These are phyloP conservation scores for Thecamonas trahens DNA, from an alignment of 78 protist genomes.

Conservation along the genomic window DNA sequence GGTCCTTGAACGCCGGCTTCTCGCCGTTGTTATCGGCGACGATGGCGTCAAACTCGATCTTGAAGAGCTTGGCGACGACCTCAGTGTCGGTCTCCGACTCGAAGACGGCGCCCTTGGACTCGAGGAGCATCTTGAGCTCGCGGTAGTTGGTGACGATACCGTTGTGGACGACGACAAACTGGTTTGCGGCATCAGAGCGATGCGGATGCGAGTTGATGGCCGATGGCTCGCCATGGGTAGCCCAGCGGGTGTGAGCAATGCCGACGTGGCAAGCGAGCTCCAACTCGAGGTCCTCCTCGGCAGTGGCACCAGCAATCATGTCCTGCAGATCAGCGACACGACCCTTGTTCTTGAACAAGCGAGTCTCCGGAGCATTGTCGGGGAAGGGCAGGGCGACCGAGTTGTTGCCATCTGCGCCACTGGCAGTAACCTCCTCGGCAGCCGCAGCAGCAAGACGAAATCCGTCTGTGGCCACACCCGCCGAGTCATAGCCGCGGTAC, in stretches of 20 bases:
- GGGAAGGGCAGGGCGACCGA: too few species aligned
- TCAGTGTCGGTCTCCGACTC: slow-evolving; percentile 93
- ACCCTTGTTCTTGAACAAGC: slow-evolving; percentile 18
- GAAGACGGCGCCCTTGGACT: slow-evolving; percentile 37
- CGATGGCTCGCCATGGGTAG: slow-evolving; percentile 80
- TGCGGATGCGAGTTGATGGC: slow-evolving; percentile 66
- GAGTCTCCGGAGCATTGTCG: background rate
- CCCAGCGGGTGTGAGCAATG: slow-evolving; percentile 93
- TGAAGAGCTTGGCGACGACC: slow-evolving; percentile 77
- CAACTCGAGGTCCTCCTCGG: background rate
- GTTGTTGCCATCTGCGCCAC: too few species aligned
- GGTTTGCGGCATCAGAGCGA: background rate
- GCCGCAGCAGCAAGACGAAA: too few species aligned
- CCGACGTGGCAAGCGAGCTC: slow-evolving; percentile 26
- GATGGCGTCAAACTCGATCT: slow-evolving; percentile 12
- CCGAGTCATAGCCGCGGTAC: slow-evolving; percentile 90
- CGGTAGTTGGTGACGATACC: slow-evolving; percentile 78
- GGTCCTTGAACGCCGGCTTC: too few species aligned
- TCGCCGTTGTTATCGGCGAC: background rate
- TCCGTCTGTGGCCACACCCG: slow-evolving; percentile 64
- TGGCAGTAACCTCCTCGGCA: too few species aligned
- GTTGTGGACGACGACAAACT: slow-evolving; percentile 74
- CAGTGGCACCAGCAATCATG: background rate
- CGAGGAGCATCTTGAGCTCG: slow-evolving; percentile 17
- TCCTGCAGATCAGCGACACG: background rate